Evolutionary conservation across 225 moss, liverwort and hornwort genomes (phyloP), one percentile per base, ranked within the genome.

Genomic region (Neckera pumila): DNA sequence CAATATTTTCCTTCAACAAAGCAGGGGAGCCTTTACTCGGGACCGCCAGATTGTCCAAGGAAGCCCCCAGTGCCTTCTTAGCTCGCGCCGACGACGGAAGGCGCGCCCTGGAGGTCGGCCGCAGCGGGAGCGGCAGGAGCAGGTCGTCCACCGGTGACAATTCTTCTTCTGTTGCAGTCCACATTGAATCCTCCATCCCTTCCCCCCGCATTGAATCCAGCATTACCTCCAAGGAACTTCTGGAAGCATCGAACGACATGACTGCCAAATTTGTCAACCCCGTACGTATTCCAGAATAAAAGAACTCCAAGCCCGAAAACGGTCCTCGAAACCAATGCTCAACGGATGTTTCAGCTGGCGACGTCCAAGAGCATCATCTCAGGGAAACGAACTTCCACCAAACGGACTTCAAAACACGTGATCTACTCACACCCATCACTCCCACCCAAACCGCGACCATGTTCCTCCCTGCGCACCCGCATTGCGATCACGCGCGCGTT

Each of bases 71-170:
- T 25, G 93, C 84, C 91, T 95, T 99, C 92, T 93, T 95, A 64
- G 94, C 93, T 86, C 99, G 96, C 83, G 93, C 90, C 77, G 95
- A 89, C 38, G 98, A 96, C 36, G 96, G 94, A 79, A 97, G 89
- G 49, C 99, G 96, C 71, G 94, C 94, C 88, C 95, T 90, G 33
- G 96, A 96, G 43, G 96, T 90, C 53, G 99, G 96, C 74, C 94
- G 90, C 84, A 96, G 88, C 34, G 97, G 97, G 45, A 96, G 92
- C 57, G 94, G 92, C 54, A 93, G 28, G 22, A 59, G 94, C 91
- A 91, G 89, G 76, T 92, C 91, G 45, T 90, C 86, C 51, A 65
- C 94, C 90, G 84, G 90, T 47, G 86, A 66, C 73, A 91, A 91
- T 43, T 95, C 96, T 25, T 74, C 87, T 23, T 82, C 87, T 25